Evolutionary conservation across 1,284 basidiomycete species (phyloP).

Genomic region (Leccinum fallax): DNA sequence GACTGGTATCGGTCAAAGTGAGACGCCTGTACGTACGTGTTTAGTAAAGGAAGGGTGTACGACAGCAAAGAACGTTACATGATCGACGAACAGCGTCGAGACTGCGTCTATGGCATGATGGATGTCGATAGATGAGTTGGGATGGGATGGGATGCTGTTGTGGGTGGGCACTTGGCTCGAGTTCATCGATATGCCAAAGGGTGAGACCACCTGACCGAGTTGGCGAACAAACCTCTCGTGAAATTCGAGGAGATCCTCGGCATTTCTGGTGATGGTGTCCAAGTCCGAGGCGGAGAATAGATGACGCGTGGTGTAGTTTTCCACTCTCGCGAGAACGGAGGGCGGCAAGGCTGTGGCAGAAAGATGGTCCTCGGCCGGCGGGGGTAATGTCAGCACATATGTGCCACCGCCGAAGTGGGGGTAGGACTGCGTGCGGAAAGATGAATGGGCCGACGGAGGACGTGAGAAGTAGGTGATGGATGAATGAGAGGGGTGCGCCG

Average conservation of each 20-base stretch:
- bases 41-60: slow-evolving; percentile 2
- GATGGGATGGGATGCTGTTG: slow-evolving; percentile 6
- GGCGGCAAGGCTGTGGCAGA: background rate
- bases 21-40: slow-evolving; percentile 53
- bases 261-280: slow-evolving; percentile 68
- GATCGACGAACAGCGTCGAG: slow-evolving; percentile 64
- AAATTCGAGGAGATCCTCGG: slow-evolving; percentile 69
- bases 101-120: slow-evolving; percentile 55
- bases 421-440: slow-evolving; percentile 27
- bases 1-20: slow-evolving; percentile 77
- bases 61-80: slow-evolving; percentile 47
- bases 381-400: background rate
- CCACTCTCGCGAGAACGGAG: slow-evolving; percentile 34
- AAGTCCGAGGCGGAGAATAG: slow-evolving; percentile 59
- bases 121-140: slow-evolving; percentile 14
- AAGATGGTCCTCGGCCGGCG: slow-evolving; percentile 12
- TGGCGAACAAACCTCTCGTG: slow-evolving; percentile 73
- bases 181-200: slow-evolving; percentile 49
- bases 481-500: slow-evolving; percentile 36
- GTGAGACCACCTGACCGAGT: slow-evolving; percentile 56
- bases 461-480: slow-evolving; percentile 41
- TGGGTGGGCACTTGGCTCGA: slow-evolving; percentile 24
- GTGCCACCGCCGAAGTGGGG: slow-evolving; percentile 15
- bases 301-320: slow-evolving; percentile 41
- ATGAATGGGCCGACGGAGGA: slow-evolving; percentile 32